phyloP scores from a whole-genome alignment of 202 grass and related monocot genomes.

The Elaeis oleifera region DNA sequence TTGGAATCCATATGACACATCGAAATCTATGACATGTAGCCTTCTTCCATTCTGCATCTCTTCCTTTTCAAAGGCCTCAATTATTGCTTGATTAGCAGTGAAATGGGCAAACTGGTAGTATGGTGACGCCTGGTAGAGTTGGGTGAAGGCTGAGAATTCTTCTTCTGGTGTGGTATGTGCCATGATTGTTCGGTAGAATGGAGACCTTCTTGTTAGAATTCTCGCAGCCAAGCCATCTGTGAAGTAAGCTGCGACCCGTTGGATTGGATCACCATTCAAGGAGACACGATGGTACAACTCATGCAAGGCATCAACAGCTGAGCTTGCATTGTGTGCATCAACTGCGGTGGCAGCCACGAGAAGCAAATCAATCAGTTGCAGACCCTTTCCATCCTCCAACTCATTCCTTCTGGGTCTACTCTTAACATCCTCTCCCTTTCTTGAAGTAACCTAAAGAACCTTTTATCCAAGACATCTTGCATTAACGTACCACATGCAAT shows the following conservation, averaged over 20 bases:
- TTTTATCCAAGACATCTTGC: constrained; percentile 1
- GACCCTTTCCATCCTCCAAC: background rate
- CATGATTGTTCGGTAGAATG: background rate
- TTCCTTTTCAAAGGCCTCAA: constrained; percentile 63
- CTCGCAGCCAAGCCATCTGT: constrained; percentile 44
- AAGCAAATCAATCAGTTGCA: constrained; percentile 44
- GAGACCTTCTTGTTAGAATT: background rate
- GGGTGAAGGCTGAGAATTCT: constrained; percentile 54
- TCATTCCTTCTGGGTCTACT: background rate
- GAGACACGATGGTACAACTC: constrained; percentile 50
- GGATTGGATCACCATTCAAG: constrained; percentile 37
- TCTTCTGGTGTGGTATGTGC: constrained; percentile 9
- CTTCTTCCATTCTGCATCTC: constrained; percentile 17
- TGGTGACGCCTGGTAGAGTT: constrained; percentile 63
- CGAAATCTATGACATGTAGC: constrained; percentile 69
- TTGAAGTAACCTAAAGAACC: constrained; percentile 31
- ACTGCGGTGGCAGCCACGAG: constrained; percentile 32
- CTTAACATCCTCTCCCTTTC: constrained; percentile 32
- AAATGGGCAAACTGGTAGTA: constrained; percentile 82
- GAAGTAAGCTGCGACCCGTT: constrained; percentile 56
- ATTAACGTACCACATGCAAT: constrained; percentile 4
- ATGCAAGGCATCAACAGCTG: constrained; percentile 29
- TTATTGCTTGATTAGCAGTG: constrained; percentile 85
- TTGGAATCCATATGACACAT: constrained; percentile 78
- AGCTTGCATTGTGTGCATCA: constrained; percentile 24